A percentile compares a stretch with the other conserved stretches of the same genome.
Conservation (phyloP, 148 eudicot species). For the Vaccinium darrowii region DNA sequence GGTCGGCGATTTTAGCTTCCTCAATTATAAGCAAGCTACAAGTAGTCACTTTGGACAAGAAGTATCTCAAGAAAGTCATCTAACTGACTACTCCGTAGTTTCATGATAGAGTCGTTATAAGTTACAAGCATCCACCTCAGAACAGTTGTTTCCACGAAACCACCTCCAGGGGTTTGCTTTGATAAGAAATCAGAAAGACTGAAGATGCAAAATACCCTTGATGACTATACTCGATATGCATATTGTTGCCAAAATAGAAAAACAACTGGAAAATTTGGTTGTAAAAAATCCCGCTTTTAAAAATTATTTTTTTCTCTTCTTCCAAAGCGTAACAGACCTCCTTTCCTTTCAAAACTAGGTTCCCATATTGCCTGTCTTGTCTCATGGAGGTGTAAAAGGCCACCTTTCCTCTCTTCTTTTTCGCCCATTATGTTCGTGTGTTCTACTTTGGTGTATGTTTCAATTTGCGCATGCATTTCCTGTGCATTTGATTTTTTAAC, state of each 20-base stretch:
- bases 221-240: neutral
- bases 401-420: neutral
- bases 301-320: neutral
- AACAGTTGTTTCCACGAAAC: neutral
- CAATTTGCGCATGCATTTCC: neutral
- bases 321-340: neutral
- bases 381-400: neutral
- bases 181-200: neutral
- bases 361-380: neutral
- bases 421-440: neutral
- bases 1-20: too few relatives aligned
- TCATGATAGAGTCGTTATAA: neutral
- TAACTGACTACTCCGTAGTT: neutral
- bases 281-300: neutral
- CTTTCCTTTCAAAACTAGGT: neutral
- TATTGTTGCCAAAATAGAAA: slow-evolving; percentile 4
- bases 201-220: neutral
- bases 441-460: neutral
- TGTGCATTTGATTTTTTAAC: neutral
- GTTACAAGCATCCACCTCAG: neutral
- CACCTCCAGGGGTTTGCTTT: neutral
- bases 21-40: too few relatives aligned
- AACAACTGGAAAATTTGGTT: neutral
- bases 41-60: neutral
- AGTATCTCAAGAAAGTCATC: neutral